phyloP scores from a whole-genome alignment of 352 stramenopile genomes.

The Pythium apleroticum region DNA sequence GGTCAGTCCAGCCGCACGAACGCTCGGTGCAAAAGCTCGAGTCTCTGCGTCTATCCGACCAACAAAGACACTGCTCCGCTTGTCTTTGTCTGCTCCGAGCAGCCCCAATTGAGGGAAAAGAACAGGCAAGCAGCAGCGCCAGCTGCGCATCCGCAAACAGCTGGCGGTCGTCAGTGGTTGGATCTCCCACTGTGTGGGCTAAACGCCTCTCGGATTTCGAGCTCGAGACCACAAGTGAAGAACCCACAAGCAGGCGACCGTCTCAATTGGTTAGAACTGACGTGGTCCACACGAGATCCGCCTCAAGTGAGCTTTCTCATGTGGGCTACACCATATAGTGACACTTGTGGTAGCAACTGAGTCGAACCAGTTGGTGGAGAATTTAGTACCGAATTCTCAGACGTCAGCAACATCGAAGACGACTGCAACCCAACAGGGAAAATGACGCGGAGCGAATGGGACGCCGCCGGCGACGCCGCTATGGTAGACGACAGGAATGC shows the following conservation, averaged over 20 bases:
- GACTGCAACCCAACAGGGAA: not conserved
- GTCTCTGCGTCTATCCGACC: not conserved
- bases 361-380: not conserved
- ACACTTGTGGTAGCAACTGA: not conserved
- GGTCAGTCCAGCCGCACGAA: conserved; percentile 1
- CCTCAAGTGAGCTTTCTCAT: too few species aligned
- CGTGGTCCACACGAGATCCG: not conserved
- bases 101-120: not conserved
- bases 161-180: not conserved
- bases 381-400: conserved; percentile 11
- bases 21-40: not conserved
- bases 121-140: not conserved
- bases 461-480: conserved; percentile 1
- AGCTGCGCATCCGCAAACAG: not conserved
- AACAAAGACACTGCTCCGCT: conserved; percentile 5
- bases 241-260: too few species aligned
- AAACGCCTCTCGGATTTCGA: not conserved
- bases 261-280: not conserved
- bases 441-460: conserved; percentile 25
- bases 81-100: too few species aligned
- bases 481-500: not conserved
- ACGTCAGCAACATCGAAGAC: not conserved
- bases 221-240: not conserved
- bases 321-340: not conserved
- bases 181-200: not conserved